phyloP scores from a whole-genome alignment of 169 alveolate species.

The Eimeria maxima region DNA sequence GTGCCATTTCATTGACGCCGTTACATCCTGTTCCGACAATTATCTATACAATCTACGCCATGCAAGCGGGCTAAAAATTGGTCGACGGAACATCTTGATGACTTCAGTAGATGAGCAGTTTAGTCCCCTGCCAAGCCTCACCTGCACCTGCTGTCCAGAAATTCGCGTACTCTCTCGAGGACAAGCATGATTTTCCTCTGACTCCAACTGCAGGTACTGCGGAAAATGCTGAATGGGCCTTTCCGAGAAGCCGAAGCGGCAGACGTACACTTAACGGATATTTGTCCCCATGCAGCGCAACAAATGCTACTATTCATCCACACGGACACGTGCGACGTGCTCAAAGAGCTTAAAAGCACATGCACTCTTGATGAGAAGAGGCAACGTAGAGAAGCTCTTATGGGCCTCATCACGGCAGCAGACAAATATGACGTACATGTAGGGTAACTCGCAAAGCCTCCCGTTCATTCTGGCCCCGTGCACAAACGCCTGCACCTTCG shows the following conservation, averaged over 20 bases:
- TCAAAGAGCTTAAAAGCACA: constrained; percentile 43
- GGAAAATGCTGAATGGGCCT: constrained; percentile 75
- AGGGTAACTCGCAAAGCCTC: neutral
- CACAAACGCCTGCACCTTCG: neutral
- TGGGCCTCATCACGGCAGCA: constrained; percentile 79
- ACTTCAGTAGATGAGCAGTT: neutral
- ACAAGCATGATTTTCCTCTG: neutral
- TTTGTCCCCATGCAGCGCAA: constrained; percentile 72
- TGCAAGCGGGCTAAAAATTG: neutral
- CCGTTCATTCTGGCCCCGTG: neutral
- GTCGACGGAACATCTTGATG: neutral
- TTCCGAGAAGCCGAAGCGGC: constrained; percentile 77
- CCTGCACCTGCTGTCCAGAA: neutral
- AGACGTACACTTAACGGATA: constrained; percentile 66
- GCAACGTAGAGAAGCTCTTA: constrained; percentile 62
- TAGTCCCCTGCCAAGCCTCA: neutral
- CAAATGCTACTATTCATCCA: constrained; percentile 80
- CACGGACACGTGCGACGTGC: constrained; percentile 57
- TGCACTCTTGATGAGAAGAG: constrained; percentile 24
- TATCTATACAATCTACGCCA: neutral
- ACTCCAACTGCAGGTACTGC: constrained; percentile 63
- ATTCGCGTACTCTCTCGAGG: neutral
- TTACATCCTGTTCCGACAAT: neutral
- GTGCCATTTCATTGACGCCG: too few species aligned
- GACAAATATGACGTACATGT: constrained; percentile 81